phyloP scores from a whole-genome alignment of 2,329 filamentous ascomycete species.

The Colletotrichum sp. region DNA sequence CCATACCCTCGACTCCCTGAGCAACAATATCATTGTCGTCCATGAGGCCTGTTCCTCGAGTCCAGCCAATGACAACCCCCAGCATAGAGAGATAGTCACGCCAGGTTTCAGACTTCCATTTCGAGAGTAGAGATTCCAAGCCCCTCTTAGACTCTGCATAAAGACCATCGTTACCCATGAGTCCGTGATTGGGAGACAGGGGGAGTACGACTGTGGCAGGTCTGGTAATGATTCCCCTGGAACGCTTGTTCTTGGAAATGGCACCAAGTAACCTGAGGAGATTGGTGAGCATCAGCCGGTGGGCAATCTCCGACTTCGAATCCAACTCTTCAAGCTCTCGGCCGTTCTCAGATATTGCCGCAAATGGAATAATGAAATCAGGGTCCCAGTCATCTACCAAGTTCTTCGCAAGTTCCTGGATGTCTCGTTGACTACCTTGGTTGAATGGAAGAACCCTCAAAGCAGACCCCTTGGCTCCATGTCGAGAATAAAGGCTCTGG shows the following conservation, averaged over 20 bases:
- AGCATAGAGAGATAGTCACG: conserved; percentile 96
- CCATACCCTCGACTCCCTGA: conserved; percentile 93
- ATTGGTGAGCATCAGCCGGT: conserved; percentile 99
- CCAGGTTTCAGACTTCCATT: conserved; percentile 98
- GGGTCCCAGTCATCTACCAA: conserved; percentile 99
- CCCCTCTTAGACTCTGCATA: conserved; percentile 98
- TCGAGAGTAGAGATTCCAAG: conserved; percentile 95
- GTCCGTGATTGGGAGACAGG: conserved; percentile 96
- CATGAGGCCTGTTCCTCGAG: conserved; percentile 97
- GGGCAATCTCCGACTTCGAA: conserved; percentile 95
- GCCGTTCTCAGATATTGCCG: conserved; percentile 95
- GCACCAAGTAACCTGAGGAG: conserved; percentile 86
- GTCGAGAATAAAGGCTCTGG: conserved; percentile 95
- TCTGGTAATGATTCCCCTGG: conserved; percentile 87
- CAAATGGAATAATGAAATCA: conserved; percentile 94
- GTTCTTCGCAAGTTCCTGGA: conserved; percentile 90
- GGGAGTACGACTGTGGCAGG: conserved; percentile 96
- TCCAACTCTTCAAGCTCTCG: conserved; percentile 96
- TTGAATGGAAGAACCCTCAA: conserved; percentile 99
- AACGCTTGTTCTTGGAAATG: conserved; percentile 88
- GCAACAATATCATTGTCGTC: conserved; percentile 96
- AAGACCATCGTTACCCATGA: conserved; percentile 95
- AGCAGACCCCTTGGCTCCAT: conserved; percentile 90
- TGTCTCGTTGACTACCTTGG: conserved; percentile 96
- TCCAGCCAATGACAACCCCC: conserved; percentile 98